Evolutionary conservation across 83 land plant species (phyloP).

Genomic region (Diphasiastrum complanatum): DNA sequence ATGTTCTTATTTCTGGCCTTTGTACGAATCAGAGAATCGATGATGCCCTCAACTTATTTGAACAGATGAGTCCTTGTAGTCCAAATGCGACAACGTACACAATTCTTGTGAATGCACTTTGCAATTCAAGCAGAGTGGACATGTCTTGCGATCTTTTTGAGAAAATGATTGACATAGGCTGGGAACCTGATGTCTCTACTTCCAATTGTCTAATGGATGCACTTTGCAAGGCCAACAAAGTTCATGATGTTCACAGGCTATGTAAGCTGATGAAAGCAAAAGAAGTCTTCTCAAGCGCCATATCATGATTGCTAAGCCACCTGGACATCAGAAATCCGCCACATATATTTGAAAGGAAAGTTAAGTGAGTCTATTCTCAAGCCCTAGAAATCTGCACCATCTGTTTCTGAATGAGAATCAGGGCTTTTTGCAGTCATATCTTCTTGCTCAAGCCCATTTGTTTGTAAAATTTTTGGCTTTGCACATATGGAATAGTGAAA

Average conservation of each 20-base stretch:
- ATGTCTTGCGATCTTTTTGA: neutral
- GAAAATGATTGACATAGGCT: neutral
- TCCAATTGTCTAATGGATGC: neutral
- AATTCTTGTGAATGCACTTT: neutral
- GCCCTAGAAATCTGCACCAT: too few relatives aligned
- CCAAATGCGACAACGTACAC: neutral
- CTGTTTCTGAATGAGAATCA: too few relatives aligned
- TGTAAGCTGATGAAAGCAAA: too few relatives aligned
- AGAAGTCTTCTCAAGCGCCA: too few relatives aligned
- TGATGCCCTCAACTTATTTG: neutral
- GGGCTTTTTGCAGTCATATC: too few relatives aligned
- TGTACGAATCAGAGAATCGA: neutral
- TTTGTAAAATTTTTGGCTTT: too few relatives aligned
- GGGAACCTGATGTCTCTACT: neutral
- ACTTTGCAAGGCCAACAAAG: neutral
- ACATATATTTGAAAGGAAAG: too few relatives aligned
- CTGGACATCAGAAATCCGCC: too few relatives aligned
- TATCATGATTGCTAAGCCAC: too few relatives aligned
- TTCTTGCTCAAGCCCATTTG: too few relatives aligned
- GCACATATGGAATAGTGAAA: too few relatives aligned
- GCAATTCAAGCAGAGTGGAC: slow-evolving; percentile 7
- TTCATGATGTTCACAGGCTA: neutral
- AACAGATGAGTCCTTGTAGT: neutral
- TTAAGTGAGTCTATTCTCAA: too few relatives aligned
- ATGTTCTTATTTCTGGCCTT: neutral